A percentile compares a stretch with the other conserved stretches of the same genome.
Conservation (phyloP, 106 monocot genomes). For the Triglochin maritima region DNA sequence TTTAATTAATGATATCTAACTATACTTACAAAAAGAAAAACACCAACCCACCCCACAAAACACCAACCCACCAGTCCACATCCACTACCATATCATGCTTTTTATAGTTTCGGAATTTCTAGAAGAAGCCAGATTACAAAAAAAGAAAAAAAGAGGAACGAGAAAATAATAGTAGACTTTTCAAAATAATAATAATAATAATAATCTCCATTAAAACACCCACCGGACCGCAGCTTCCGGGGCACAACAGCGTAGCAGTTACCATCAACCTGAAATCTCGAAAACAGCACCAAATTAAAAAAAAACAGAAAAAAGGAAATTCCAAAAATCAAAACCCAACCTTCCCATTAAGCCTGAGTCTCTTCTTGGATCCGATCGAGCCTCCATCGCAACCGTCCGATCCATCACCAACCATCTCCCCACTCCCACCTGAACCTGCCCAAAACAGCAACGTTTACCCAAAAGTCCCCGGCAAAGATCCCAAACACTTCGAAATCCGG, state of each 20-base stretch:
- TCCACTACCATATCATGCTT: conserved; percentile 7
- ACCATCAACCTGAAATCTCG: conserved; percentile 4
- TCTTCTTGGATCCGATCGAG: background rate
- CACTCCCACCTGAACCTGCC: conserved; percentile 1
- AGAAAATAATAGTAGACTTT: background rate
- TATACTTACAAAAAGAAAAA: background rate
- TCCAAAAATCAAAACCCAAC: background rate
- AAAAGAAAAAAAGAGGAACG: background rate
- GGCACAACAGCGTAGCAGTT: conserved; percentile 1
- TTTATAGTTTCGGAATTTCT: background rate
- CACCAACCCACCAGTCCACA: no score
- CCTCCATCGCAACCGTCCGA: conserved; percentile 1
- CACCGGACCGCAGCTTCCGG: conserved; percentile 12
- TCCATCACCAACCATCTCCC: background rate
- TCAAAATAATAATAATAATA: background rate
- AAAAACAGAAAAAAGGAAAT: background rate
- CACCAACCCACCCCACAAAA: no score
- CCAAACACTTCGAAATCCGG: no score
- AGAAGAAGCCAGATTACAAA: background rate
- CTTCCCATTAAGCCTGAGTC: conserved; percentile 10
- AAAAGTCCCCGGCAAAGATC: no score
- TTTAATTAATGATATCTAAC: background rate
- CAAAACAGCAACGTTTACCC: background rate
- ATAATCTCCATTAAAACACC: background rate
- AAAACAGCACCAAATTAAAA: background rate